Percentiles rank a stretch among this genome's conserved stretches.
These are phyloP conservation scores for Meyerozyma athensensis DNA, from an alignment of 1,139 yeast genomes.

Conservation along the genomic window DNA sequence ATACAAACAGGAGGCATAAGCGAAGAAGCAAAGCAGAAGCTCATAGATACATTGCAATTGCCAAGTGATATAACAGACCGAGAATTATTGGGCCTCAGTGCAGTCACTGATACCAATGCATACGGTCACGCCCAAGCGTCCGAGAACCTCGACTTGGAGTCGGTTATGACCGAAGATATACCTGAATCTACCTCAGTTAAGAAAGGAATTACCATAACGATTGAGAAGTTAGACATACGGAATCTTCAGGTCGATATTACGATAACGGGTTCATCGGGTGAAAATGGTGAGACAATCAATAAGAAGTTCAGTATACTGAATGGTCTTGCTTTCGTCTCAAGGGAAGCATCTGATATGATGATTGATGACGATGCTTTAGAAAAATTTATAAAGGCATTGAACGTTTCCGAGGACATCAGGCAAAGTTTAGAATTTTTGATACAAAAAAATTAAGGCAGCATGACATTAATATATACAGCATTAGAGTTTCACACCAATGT, in stretches of 20 bases:
- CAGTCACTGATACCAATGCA: constrained; percentile 19
- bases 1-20: constrained; percentile 8
- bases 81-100: constrained; percentile 34
- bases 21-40: constrained; percentile 23
- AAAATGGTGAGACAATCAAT: constrained; percentile 2
- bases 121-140: constrained; percentile 16
- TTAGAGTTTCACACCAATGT: constrained; percentile 81
- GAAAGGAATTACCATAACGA: constrained; percentile 6
- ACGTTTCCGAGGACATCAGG: constrained; percentile 30
- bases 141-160: constrained; percentile 19
- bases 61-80: constrained; percentile 37
- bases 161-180: constrained; percentile 17
- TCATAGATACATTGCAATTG: constrained; percentile 34
- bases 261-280: constrained; percentile 28
- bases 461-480: constrained; percentile 7
- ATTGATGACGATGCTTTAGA: constrained; percentile 13
- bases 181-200: constrained; percentile 6
- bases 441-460: not conserved
- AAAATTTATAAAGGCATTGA: constrained; percentile 23
- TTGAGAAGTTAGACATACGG: constrained; percentile 12
- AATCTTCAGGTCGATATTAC: constrained; percentile 16
- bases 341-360: constrained; percentile 19
- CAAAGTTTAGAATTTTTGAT: constrained; percentile 15
- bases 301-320: not conserved
- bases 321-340: not conserved